Conservation (phyloP, 2,329 filamentous ascomycete genomes). For the Tolypocladium tropicale region DNA sequence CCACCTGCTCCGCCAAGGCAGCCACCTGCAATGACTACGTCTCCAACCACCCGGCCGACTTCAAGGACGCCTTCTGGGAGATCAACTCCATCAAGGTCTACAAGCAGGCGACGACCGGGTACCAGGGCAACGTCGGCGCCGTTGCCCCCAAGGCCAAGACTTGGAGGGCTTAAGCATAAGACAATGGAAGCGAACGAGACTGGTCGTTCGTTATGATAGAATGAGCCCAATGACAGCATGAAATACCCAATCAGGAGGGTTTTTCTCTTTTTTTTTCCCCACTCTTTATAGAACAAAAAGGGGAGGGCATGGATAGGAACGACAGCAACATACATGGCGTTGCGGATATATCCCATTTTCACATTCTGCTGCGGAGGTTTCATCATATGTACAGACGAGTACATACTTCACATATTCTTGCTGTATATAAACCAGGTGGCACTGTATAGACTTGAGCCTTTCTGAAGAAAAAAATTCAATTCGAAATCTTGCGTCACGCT, state of each 20-base stretch:
- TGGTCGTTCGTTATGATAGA: neutral
- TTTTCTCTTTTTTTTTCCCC: neutral
- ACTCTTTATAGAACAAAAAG: neutral
- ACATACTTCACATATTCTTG: too few species aligned
- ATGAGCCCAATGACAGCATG: neutral
- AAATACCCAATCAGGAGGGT: neutral
- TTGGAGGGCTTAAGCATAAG: neutral
- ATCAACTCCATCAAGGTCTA: conserved; percentile 64
- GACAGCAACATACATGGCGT: neutral
- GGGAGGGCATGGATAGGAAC: neutral
- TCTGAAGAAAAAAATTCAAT: too few species aligned
- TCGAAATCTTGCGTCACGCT: neutral
- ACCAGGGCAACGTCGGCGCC: neutral
- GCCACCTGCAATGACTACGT: conserved; percentile 64
- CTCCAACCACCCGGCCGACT: conserved; percentile 56
- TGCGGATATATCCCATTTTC: neutral
- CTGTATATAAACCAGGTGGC: neutral
- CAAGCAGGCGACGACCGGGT: conserved; percentile 6
- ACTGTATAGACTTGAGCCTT: neutral
- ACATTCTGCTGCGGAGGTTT: neutral
- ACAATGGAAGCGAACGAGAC: neutral
- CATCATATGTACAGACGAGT: neutral
- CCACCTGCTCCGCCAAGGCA: conserved; percentile 49
- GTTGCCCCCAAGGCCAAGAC: neutral
- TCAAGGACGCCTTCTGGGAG: conserved; percentile 65